Base-by-base conservation (phyloP, 2,329 filamentous ascomycete species). In the Aureobasidium sp. region DNA sequence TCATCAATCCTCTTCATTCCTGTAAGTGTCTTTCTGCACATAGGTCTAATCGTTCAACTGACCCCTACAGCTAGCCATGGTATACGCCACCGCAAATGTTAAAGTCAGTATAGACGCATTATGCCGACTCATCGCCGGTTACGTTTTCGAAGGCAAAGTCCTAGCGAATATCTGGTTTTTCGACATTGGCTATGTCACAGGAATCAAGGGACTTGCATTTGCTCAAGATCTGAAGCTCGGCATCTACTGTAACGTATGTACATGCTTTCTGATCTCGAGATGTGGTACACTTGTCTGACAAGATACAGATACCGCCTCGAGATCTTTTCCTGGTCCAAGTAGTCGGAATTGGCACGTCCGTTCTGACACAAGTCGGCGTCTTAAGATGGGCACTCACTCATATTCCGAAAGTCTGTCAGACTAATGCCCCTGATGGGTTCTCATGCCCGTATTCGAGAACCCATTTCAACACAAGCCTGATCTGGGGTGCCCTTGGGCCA, bases 81-180 rank as follows among this genome's bases (percentile, higher is more conserved):
- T 95, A 69, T 93, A 93, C 89, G 90, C 90, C 20, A 90, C 94
- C 66, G 94, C 90, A 15, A 62, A 62, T 8, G 23, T n/a, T 6
- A 55, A 44, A 37, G 39, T 55, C 41, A 32, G 36, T 41, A 27
- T 62, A 23, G 27, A 56, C 12, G 27, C 39, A 4, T 56, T 20
- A 17, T 56, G 26, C 15, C 52, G 36, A 34, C 12, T 56, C 1
- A 44, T 81, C 20, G 78, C 73, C 4, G 79, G 77, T 36, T 76
- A 79, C 29, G 68, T 80, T 50, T 71, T 74, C 46, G 77, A 72
- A 20, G 69, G 69, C 8, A 64, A 66, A 17, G 69, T 70, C 8
- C 26, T 69, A 1, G 66, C 67, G 2, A 66, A 66, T 57, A 64
- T 70, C 39, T 42, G 39, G 39, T 42, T 42, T 15, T 20, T 23